phyloP scores from a whole-genome alignment of 169 alveolate species.

The Theileria annulata region DNA sequence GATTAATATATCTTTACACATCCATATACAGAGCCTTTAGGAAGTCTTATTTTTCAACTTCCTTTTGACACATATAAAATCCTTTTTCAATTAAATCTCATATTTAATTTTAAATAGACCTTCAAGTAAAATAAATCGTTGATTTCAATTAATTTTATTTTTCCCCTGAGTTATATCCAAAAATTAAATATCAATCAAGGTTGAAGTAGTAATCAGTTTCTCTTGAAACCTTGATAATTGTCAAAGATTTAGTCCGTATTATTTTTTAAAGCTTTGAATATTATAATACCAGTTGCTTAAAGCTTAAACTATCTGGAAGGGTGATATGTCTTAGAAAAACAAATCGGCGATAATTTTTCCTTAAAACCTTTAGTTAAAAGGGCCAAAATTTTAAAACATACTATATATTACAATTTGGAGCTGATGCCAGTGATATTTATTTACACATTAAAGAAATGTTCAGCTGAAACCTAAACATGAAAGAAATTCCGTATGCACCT shows the following conservation, averaged over 20 bases:
- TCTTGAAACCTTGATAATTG: not conserved
- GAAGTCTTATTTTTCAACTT: no score
- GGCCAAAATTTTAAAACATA: not conserved
- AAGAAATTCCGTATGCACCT: constrained; percentile 5
- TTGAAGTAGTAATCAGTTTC: not conserved
- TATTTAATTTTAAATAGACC: no score
- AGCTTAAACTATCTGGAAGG: not conserved
- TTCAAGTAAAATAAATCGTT: no score
- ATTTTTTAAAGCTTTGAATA: not conserved
- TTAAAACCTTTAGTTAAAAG: constrained; percentile 1
- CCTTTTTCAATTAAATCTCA: no score
- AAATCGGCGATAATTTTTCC: not conserved
- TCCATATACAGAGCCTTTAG: not conserved
- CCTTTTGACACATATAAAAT: no score
- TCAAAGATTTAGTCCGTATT: not conserved
- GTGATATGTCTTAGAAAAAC: not conserved
- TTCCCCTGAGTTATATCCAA: not conserved
- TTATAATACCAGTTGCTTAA: not conserved
- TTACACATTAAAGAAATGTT: constrained; percentile 19
- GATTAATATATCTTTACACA: constrained; percentile 13
- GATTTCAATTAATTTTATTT: no score
- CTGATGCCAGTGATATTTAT: not conserved
- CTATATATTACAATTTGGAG: not conserved
- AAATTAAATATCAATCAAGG: not conserved
- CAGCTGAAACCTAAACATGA: not conserved